Evolutionary conservation across 345 rosid species (phyloP), one percentile per base, ranked within the genome.

Genomic region (Fremontodendron californicum): DNA sequence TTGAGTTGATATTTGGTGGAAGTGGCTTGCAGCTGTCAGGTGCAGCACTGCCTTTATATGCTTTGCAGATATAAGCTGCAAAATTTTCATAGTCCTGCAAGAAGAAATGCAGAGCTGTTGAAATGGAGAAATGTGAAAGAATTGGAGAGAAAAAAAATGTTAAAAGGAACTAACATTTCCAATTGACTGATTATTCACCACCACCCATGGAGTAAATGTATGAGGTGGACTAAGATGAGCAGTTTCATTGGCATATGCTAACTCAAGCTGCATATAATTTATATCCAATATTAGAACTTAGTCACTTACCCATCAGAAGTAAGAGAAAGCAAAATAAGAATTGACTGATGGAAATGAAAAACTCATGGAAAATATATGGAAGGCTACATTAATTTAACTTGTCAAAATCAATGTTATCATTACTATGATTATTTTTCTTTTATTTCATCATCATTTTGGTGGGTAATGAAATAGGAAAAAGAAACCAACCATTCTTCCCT

Each of bases 51-150:
- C 88, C 85, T 61, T 80, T 82, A 77, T 80, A 83, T 37, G 75
- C 84, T 19, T 75, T 78, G 83, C 90, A 87, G 21, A 82, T 78
- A 70, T 85, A 81, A n/a, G 55, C 25, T 62, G 75, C 40, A 70
- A 75, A 83, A 57, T 85, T 78, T 12, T 27, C 72, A 31, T 83
- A 84, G 61, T 87, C 83, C 90, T 87, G 87, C 79, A 77, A 51
- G 21, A 66, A 4, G 19, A 48, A 16, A 66, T 37, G 42, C 52
- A 19, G 16, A 6, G 58, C 6, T 19, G 31, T 29, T 23, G n/a
- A 13, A 9, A 40, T 6, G 31, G 11, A 67, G 21, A 75, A 75
- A 29, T 43, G 16, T 16, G 63, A 55, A 37, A 35, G 65, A 27
- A 55, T 9, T 49, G 13, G 11, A 25, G 6, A 37, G 67, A 9